These are phyloP conservation scores for Lactarius evosmus DNA, from an alignment of 768 basidiomycete genomes.

Conservation along the genomic window DNA sequence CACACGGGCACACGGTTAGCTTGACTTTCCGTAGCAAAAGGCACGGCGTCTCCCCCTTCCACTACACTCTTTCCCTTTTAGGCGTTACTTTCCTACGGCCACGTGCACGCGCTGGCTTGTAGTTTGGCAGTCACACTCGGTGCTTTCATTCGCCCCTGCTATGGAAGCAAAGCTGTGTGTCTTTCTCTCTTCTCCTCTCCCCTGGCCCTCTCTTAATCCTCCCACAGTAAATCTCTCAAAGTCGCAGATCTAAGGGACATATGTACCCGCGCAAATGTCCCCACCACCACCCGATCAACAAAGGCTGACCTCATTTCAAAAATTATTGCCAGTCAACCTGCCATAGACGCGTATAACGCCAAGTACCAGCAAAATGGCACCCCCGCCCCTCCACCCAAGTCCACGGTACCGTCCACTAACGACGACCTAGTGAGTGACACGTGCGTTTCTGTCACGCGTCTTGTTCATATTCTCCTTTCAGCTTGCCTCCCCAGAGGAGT, in stretches of 20 bases:
- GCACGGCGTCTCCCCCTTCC: no score
- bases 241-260: constrained; percentile 67
- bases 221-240: constrained; percentile 58
- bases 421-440: constrained; percentile 34
- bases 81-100: not conserved
- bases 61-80: no score
- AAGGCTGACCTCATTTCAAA: constrained; percentile 66
- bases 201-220: constrained; percentile 12
- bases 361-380: constrained; percentile 25
- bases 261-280: constrained; percentile 48
- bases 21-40: no score
- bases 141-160: constrained; percentile 8
- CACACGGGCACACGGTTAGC: not conserved
- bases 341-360: constrained; percentile 48
- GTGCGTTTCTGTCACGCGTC: constrained; percentile 8
- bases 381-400: constrained; percentile 16
- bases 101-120: no score
- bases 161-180: constrained; percentile 45
- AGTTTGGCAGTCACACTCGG: no score
- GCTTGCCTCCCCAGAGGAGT: constrained; percentile 37
- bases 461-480: constrained; percentile 25
- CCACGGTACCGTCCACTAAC: constrained; percentile 15
- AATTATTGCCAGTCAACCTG: constrained; percentile 51
- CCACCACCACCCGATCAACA: constrained; percentile 54
- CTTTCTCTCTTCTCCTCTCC: not conserved